These are phyloP conservation scores for Nigrospora osmanthi DNA, from an alignment of 2,329 filamentous ascomycete genomes.

Conservation along the genomic window DNA sequence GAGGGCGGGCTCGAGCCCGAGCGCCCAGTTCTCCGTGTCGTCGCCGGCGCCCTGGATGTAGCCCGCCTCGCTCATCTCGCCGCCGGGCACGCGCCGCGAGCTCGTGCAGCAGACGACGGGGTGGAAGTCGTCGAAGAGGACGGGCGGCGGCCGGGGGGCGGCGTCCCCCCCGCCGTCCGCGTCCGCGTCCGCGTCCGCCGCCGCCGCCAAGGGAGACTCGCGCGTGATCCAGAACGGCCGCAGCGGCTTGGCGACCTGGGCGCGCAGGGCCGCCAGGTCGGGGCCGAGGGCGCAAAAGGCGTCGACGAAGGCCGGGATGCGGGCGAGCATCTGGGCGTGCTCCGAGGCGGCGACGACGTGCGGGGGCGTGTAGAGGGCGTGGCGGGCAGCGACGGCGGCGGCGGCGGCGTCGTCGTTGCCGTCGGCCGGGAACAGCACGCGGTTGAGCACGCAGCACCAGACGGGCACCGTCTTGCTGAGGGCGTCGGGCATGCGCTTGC, in stretches of 20 bases:
- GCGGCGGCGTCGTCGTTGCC: constrained; percentile 12
- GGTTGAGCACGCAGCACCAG: constrained; percentile 86
- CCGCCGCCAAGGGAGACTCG: constrained; percentile 42
- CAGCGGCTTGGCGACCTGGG: constrained; percentile 61
- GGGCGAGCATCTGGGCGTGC: constrained; percentile 65
- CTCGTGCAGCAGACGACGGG: constrained; percentile 81
- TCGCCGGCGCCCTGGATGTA: constrained; percentile 96
- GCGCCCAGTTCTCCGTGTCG: constrained; percentile 89
- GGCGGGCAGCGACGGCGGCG: constrained; percentile 12
- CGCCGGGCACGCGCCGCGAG: constrained; percentile 61
- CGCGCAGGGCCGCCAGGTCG: constrained; percentile 44
- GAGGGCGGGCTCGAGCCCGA: constrained; percentile 65
- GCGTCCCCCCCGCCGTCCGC: neutral
- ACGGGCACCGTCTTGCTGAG: constrained; percentile 89
- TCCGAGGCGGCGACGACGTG: constrained; percentile 68
- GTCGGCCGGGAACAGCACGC: constrained; percentile 58
- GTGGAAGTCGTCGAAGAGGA: constrained; percentile 51
- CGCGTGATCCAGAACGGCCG: constrained; percentile 75
- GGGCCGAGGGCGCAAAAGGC: constrained; percentile 50
- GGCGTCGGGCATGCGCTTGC: constrained; percentile 92
- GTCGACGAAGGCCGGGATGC: constrained; percentile 47
- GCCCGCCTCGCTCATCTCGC: constrained; percentile 60
- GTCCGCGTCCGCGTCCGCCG: constrained; percentile 9
- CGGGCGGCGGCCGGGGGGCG: too few relatives aligned
- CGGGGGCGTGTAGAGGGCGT: constrained; percentile 62